Evolutionary conservation across 352 stramenopile genomes (phyloP), one percentile per base, ranked within the genome.

Genomic region (Phytophthora sp.): DNA sequence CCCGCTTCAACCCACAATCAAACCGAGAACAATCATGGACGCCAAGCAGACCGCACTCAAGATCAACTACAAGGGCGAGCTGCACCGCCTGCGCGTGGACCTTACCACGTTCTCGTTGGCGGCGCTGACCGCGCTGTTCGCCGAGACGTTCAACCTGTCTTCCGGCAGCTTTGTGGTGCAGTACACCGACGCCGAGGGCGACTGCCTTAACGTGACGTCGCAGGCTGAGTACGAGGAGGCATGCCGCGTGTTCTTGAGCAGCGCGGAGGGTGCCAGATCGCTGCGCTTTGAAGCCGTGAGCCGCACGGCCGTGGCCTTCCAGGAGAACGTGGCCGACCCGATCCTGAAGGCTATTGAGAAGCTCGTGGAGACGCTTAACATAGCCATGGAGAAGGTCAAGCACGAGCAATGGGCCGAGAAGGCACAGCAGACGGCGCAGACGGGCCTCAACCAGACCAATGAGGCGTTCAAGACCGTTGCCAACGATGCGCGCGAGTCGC

Each of bases 341-440:
- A 86, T 95, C 21, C 69, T 93, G 15, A 91, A 92, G 70, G 86
- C 84, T 13, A 85, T 95, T 13, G 86, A 92, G 70, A 88, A 88
- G 66, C 79, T 95, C 42, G 82, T 95, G 26, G 86, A 87, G 68
- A 91, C 82, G 62, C 60, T 95, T 38, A 90, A 82, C 57, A 57
- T 73, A 24, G 84, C 84, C n/a, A 87, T 93, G 73, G 84, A 93
- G 57, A 91, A 92, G 71, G 84, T 90, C 21, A 92, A 91, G 76
- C 82, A 91, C 42, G 84, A 92, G 55, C 71, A 91, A 72, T 92
- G 83, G 84, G 77, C 78, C 13, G 74, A 88, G 47, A 79, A 88
- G 57, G 71, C 68, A 24, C 73, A 87, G 57, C 53, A 76, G 60
- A 80, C 44, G 41, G 74, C 84, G 46, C 71, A 90, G 73, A 76